Evolutionary conservation across 495 filamentous ascomycete genomes (phyloP).

Genomic region (Stereocaulon alpinum): DNA sequence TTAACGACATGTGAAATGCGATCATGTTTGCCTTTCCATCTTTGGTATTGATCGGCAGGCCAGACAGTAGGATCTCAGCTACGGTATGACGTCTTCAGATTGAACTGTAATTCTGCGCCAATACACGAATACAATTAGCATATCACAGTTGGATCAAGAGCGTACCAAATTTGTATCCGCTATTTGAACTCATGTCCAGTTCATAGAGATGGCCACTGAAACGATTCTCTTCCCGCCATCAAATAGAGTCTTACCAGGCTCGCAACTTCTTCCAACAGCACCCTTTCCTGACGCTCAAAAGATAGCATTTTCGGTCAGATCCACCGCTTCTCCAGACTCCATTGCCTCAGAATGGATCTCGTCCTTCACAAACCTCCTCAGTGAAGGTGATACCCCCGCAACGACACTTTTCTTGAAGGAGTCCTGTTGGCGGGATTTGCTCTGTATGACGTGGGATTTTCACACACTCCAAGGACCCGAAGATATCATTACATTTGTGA

Average conservation of each 20-base stretch:
- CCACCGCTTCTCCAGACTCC: not conserved
- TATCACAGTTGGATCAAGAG: not conserved
- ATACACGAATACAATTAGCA: no score
- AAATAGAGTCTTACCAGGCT: not conserved
- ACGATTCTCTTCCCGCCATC: not conserved
- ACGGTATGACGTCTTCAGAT: no score
- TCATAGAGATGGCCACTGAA: not conserved
- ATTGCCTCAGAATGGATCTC: constrained; percentile 9
- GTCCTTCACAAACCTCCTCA: constrained; percentile 12
- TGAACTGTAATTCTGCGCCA: no score
- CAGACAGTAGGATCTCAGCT: no score
- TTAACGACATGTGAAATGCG: no score
- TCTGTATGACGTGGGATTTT: constrained; percentile 43
- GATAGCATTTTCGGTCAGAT: not conserved
- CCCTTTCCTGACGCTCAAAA: not conserved
- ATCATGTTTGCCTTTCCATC: no score
- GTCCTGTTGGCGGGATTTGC: constrained; percentile 47
- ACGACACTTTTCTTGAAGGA: constrained; percentile 38
- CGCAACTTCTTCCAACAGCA: not conserved
- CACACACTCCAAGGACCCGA: constrained; percentile 37
- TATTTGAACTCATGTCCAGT: not conserved
- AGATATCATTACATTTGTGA: constrained; percentile 35
- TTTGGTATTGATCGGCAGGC: no score
- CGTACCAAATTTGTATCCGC: not conserved
- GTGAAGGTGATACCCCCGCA: constrained; percentile 16